phyloP scores from a whole-genome alignment of 306 rosid species.

The Prinsepia uniflora region DNA sequence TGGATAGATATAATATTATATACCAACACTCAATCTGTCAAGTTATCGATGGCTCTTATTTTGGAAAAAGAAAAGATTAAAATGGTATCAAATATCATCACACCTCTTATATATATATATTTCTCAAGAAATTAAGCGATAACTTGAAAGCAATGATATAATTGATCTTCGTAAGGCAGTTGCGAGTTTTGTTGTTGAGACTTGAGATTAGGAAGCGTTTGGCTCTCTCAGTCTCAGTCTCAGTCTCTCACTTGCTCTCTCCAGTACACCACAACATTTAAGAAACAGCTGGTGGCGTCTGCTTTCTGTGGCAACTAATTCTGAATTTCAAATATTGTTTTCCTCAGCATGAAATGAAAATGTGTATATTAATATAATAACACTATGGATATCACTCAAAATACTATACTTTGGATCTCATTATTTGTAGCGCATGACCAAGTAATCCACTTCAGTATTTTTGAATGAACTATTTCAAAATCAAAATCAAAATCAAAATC shows the following conservation, averaged over 20 bases:
- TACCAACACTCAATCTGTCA: conserved; percentile 24
- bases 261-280: conserved; percentile 10
- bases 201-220: not conserved
- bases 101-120: not conserved
- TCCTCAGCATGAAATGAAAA: too few relatives aligned
- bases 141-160: conserved; percentile 17
- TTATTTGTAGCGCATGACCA: too few relatives aligned
- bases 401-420: too few relatives aligned
- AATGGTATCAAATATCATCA: too few relatives aligned
- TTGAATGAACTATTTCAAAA: too few relatives aligned
- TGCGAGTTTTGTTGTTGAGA: conserved; percentile 29
- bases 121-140: conserved; percentile 25
- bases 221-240: too few relatives aligned
- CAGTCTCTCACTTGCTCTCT: too few relatives aligned
- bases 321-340: too few relatives aligned
- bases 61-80: not conserved
- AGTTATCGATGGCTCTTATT: not conserved
- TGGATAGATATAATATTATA: conserved; percentile 14
- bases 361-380: too few relatives aligned
- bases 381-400: too few relatives aligned
- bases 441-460: too few relatives aligned
- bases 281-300: not conserved
- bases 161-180: conserved; percentile 4
- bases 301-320: not conserved
- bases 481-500: too few relatives aligned